Percentiles rank a stretch among this genome's conserved stretches.
These are phyloP conservation scores for Penicillium corylophilum DNA, from an alignment of 2,329 filamentous ascomycete genomes.

Conservation along the genomic window DNA sequence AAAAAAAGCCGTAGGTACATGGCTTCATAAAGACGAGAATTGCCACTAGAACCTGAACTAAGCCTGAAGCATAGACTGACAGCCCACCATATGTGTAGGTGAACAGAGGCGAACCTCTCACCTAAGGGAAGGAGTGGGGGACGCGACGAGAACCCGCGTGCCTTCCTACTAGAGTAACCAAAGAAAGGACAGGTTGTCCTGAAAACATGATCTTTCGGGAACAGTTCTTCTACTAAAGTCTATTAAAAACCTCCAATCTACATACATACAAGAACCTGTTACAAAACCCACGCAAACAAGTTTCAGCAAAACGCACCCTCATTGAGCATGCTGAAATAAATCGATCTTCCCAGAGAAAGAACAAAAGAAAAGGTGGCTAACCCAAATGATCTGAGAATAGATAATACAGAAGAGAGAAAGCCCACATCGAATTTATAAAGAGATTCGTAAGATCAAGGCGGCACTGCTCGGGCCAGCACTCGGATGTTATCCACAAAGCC, in stretches of 20 bases:
- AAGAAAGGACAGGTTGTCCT: no score
- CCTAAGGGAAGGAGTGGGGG: no score
- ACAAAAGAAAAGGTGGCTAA: not conserved
- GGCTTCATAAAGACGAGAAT: no score
- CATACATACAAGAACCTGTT: not conserved
- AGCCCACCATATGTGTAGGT: no score
- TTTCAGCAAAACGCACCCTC: not conserved
- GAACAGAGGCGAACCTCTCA: no score
- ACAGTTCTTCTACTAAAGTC: not conserved
- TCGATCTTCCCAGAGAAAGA: not conserved
- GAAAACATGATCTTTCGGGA: no score
- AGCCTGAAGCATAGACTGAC: no score
- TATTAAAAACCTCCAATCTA: not conserved
- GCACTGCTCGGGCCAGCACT: constrained; percentile 44
- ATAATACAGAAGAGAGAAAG: constrained; percentile 18
- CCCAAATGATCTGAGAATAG: constrained; percentile 6
- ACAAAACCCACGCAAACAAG: not conserved
- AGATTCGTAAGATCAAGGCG: constrained; percentile 29
- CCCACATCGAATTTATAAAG: constrained; percentile 1
- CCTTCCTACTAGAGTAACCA: no score
- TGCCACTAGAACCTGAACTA: no score
- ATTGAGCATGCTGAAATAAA: not conserved
- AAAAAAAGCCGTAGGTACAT: no score
- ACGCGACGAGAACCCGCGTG: no score
- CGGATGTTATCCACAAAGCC: constrained; percentile 52